Percentiles rank a stretch among this genome's conserved stretches.
phyloP scores from a whole-genome alignment of 768 basidiomycete species.

The Lentinula aciculospora region DNA sequence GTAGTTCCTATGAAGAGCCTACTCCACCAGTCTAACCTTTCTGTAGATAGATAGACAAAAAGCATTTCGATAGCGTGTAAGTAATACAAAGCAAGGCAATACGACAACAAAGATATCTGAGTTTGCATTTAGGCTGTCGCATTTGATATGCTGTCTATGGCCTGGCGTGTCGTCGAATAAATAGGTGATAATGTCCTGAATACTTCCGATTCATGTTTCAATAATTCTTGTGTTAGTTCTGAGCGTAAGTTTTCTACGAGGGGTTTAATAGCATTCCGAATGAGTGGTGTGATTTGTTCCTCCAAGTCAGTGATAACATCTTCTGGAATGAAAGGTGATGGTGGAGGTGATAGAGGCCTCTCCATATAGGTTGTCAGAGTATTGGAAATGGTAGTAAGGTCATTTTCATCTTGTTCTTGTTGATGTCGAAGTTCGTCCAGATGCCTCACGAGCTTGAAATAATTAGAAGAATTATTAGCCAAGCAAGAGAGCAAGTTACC shows the following conservation, averaged over 20 bases:
- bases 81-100: not conserved
- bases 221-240: constrained; percentile 18
- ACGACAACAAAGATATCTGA: not conserved
- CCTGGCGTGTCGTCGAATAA: constrained; percentile 6
- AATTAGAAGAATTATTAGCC: not conserved
- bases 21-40: constrained; percentile 6
- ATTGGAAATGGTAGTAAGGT: constrained; percentile 13
- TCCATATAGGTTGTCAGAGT: constrained; percentile 20
- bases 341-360: not conserved
- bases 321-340: constrained; percentile 14
- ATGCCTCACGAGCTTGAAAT: not conserved
- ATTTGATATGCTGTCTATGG: not conserved
- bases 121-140: not conserved
- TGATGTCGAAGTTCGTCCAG: constrained; percentile 1
- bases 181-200: constrained; percentile 21
- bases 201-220: constrained; percentile 16
- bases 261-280: constrained; percentile 18
- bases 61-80: not conserved
- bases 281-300: constrained; percentile 18
- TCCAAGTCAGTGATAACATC: constrained; percentile 19
- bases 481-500: not conserved
- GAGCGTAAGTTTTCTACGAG: constrained; percentile 16
- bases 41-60: not conserved
- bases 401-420: constrained; percentile 8
- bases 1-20: constrained; percentile 38